These are phyloP conservation scores for Trypanosoma caninum DNA, from an alignment of 208 protist genomes.

Conservation along the genomic window DNA sequence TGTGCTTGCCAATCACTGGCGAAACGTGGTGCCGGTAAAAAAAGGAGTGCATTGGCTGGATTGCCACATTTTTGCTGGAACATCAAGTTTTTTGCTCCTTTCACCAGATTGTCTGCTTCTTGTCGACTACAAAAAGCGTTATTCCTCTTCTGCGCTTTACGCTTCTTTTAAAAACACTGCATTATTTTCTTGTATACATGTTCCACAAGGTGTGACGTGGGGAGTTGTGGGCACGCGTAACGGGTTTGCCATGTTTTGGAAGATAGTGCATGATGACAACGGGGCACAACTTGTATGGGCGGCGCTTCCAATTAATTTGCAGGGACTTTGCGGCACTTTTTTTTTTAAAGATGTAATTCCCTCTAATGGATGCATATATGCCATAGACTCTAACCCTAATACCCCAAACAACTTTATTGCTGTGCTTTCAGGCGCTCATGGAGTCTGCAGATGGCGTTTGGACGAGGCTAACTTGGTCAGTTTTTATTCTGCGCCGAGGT, in stretches of 20 bases:
- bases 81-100: constrained; percentile 73
- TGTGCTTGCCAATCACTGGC: constrained; percentile 59
- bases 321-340: constrained; percentile 58
- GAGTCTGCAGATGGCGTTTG: constrained; percentile 81
- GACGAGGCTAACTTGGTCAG: constrained; percentile 63
- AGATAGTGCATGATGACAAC: constrained; percentile 26
- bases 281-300: constrained; percentile 37
- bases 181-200: constrained; percentile 64
- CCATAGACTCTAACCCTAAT: constrained; percentile 68
- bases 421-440: constrained; percentile 59
- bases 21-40: constrained; percentile 43
- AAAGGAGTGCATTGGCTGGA: constrained; percentile 69
- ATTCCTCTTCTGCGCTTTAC: constrained; percentile 25
- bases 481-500: constrained; percentile 55
- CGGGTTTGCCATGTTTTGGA: constrained; percentile 71
- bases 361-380: constrained; percentile 45
- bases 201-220: constrained; percentile 71
- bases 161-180: neutral
- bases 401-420: constrained; percentile 76
- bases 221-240: constrained; percentile 64
- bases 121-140: constrained; percentile 53
- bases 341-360: constrained; percentile 20
- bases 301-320: constrained; percentile 41
- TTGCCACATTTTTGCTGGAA: constrained; percentile 66
- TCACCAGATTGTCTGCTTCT: constrained; percentile 59